These are phyloP conservation scores for Albatrellus ellisii DNA, from an alignment of 768 basidiomycete species.

Conservation along the genomic window DNA sequence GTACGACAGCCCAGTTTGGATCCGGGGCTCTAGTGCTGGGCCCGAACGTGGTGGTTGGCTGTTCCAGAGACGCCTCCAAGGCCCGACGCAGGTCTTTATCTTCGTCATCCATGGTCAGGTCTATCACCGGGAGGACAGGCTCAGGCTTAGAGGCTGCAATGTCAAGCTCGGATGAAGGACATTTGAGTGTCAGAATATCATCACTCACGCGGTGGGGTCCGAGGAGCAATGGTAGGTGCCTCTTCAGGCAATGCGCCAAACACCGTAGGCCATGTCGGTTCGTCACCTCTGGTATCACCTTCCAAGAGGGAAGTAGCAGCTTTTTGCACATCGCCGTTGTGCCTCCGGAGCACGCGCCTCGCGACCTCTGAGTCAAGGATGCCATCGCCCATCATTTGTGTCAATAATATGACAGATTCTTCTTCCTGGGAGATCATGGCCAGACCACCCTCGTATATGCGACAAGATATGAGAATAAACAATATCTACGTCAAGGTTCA, in stretches of 20 bases:
- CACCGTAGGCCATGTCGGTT: background rate
- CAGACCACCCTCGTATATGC: background rate
- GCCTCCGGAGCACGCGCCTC: constrained; percentile 43
- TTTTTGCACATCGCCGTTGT: constrained; percentile 37
- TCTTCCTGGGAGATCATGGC: constrained; percentile 12
- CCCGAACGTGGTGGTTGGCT: constrained; percentile 26
- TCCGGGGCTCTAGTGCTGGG: constrained; percentile 50
- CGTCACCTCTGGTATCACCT: constrained; percentile 16
- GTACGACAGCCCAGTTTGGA: constrained; percentile 58
- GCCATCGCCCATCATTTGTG: constrained; percentile 27
- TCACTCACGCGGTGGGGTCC: constrained; percentile 18
- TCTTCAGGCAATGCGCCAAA: constrained; percentile 1
- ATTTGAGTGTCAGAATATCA: background rate
- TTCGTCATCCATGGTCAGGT: constrained; percentile 50
- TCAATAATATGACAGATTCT: constrained; percentile 22
- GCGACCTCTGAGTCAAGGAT: constrained; percentile 31
- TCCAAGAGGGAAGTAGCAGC: constrained; percentile 22
- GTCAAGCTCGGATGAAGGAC: background rate
- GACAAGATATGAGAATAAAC: too few species aligned
- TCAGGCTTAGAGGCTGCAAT: constrained; percentile 20
- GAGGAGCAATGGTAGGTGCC: constrained; percentile 11
- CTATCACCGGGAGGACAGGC: constrained; percentile 26
- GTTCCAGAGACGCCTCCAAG: constrained; percentile 38
- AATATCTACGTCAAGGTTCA: too few species aligned
- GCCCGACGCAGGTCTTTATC: constrained; percentile 35